Conservation (phyloP, 352 stramenopile species). For the Discostella stelligera region DNA sequence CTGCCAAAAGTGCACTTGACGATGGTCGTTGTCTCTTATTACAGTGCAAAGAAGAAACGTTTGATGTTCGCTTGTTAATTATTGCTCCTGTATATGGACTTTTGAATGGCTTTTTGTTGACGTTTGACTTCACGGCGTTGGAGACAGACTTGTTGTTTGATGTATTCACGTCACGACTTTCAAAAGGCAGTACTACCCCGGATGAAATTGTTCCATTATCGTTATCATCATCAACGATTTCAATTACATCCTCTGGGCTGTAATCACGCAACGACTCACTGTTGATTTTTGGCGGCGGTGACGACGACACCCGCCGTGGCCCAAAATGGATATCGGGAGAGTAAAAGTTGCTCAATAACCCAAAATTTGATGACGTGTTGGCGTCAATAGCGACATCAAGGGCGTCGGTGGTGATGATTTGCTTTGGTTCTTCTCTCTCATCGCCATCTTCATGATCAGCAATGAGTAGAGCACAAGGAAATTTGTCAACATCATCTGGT, state of each 20-base stretch:
- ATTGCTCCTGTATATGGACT: constrained; percentile 25
- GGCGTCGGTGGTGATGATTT: not conserved
- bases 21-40: constrained; percentile 10
- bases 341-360: constrained; percentile 15
- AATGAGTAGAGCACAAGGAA: not conserved
- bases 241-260: constrained; percentile 21
- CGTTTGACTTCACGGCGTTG: constrained; percentile 18
- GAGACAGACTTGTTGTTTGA: not conserved
- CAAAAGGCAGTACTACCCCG: not conserved
- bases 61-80: constrained; percentile 1
- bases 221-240: constrained; percentile 24
- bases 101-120: constrained; percentile 35
- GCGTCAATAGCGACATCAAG: constrained; percentile 3
- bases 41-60: not conserved
- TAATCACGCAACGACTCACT: not conserved
- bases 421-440: constrained; percentile 6
- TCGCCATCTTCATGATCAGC: constrained; percentile 12
- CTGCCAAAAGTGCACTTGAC: constrained; percentile 35
- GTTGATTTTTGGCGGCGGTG: constrained; percentile 25
- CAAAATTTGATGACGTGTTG: constrained; percentile 26
- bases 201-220: constrained; percentile 12
- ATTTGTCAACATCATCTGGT: not conserved
- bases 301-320: constrained; percentile 40
- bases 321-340: constrained; percentile 7
- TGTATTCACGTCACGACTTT: not conserved